A percentile compares a stretch with the other conserved stretches of the same genome.
Conservation (phyloP, 768 basidiomycete species). For the Termitomyces sp. region DNA sequence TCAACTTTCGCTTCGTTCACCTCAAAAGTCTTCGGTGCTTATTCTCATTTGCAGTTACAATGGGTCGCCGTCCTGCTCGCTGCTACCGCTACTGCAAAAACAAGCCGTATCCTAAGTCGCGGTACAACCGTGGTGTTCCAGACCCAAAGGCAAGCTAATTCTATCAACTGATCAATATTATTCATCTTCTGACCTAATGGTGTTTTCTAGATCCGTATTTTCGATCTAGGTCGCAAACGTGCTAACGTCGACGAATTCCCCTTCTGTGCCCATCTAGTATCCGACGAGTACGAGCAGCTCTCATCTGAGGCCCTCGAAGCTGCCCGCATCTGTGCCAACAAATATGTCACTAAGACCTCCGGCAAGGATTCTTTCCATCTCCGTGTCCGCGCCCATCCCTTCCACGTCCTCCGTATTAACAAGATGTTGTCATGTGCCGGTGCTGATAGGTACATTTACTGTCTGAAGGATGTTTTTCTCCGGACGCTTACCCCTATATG, state of each 20-base stretch:
- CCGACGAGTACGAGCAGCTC: slow-evolving; percentile 97
- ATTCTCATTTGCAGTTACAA: slow-evolving; percentile 23
- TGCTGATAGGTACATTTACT: slow-evolving; percentile 78
- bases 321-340: slow-evolving; percentile 99
- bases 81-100: slow-evolving; percentile 99
- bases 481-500: background rate
- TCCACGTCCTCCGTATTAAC: slow-evolving; percentile 99
- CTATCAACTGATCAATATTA: background rate
- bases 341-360: slow-evolving; percentile 96
- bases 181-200: background rate
- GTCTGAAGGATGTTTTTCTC: background rate
- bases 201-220: slow-evolving; percentile 79
- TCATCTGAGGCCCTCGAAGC: slow-evolving; percentile 96
- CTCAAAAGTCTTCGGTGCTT: background rate
- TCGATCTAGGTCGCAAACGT: slow-evolving; percentile 93
- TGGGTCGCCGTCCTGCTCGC: slow-evolving; percentile 97
- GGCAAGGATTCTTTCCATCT: slow-evolving; percentile 99
- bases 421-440: slow-evolving; percentile 99
- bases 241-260: slow-evolving; percentile 98
- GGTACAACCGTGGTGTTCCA: slow-evolving; percentile 98
- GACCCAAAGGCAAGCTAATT: slow-evolving; percentile 69
- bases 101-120: slow-evolving; percentile 95
- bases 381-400: slow-evolving; percentile 95
- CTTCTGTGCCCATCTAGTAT: slow-evolving; percentile 94
- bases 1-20: background rate